Evolutionary conservation across 2,329 filamentous ascomycete genomes (phyloP).

Genomic region (Neofusicoccum laricinum): DNA sequence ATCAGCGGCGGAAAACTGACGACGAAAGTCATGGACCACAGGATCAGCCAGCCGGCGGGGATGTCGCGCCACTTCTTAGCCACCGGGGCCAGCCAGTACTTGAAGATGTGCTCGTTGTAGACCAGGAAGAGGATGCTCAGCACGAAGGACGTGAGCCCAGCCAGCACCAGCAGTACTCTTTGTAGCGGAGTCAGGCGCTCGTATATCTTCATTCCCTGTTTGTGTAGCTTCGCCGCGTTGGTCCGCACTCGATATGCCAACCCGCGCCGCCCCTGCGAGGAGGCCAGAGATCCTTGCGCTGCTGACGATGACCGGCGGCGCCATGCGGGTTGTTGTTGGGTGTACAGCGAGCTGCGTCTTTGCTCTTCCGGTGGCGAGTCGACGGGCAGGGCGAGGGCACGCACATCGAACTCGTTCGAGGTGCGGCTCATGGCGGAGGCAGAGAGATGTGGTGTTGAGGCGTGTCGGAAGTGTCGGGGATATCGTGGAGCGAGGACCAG

Average conservation of each 20-base stretch:
- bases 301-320: conserved; percentile 43
- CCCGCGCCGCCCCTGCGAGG: conserved; percentile 27
- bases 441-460: background rate
- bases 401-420: conserved; percentile 48
- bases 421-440: conserved; percentile 27
- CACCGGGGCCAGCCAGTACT: conserved; percentile 62
- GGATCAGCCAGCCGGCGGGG: conserved; percentile 67
- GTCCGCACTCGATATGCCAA: conserved; percentile 42
- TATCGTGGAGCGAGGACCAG: background rate
- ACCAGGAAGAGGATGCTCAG: conserved; percentile 68
- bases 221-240: conserved; percentile 44
- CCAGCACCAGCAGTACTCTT: conserved; percentile 56
- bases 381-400: conserved; percentile 52
- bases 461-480: background rate
- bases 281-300: conserved; percentile 14
- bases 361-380: conserved; percentile 48
- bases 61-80: conserved; percentile 75
- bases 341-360: conserved; percentile 26
- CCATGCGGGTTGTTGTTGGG: conserved; percentile 46
- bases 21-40: conserved; percentile 71
- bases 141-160: conserved; percentile 50
- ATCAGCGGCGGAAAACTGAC: conserved; percentile 85
- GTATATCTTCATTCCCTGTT: conserved; percentile 50
- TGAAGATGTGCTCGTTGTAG: conserved; percentile 78
- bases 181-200: conserved; percentile 59